These are phyloP conservation scores for Zizania palustris DNA, from an alignment of 202 grass and related monocot species.

Conservation along the genomic window DNA sequence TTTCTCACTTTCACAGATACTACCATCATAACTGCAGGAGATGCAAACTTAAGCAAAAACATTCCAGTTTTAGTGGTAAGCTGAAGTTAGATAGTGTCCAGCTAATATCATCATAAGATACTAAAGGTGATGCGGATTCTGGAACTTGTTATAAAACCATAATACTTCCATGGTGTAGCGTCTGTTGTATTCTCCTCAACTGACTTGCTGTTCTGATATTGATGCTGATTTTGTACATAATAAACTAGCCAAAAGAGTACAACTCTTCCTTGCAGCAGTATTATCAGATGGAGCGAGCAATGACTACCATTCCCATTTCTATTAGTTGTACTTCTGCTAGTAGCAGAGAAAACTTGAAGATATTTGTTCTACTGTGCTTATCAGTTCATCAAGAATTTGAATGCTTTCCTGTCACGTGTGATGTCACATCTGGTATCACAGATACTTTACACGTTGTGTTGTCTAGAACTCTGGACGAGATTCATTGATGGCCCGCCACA, in stretches of 20 bases:
- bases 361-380: background rate
- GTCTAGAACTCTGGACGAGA: background rate
- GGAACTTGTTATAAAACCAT: conserved; percentile 26
- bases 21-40: conserved; percentile 7
- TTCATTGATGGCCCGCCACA: background rate
- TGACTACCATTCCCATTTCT: background rate
- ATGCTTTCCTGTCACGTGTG: background rate
- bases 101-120: conserved; percentile 49
- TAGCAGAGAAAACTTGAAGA: conserved; percentile 14
- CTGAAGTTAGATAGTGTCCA: conserved; percentile 47
- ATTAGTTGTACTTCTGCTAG: background rate
- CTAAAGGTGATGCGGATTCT: conserved; percentile 43
- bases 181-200: conserved; percentile 41
- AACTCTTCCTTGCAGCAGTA: conserved; percentile 4
- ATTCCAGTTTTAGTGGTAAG: conserved; percentile 42
- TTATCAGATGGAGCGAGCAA: background rate
- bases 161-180: conserved; percentile 23
- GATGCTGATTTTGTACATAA: conserved; percentile 57
- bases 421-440: background rate
- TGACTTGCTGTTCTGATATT: conserved; percentile 31
- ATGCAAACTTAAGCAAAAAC: conserved; percentile 38
- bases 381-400: background rate
- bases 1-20: background rate
- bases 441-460: background rate
- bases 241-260: conserved; percentile 26